Evolutionary conservation across 805 yeast species (phyloP).

Genomic region (Yarrowia osloensis): DNA sequence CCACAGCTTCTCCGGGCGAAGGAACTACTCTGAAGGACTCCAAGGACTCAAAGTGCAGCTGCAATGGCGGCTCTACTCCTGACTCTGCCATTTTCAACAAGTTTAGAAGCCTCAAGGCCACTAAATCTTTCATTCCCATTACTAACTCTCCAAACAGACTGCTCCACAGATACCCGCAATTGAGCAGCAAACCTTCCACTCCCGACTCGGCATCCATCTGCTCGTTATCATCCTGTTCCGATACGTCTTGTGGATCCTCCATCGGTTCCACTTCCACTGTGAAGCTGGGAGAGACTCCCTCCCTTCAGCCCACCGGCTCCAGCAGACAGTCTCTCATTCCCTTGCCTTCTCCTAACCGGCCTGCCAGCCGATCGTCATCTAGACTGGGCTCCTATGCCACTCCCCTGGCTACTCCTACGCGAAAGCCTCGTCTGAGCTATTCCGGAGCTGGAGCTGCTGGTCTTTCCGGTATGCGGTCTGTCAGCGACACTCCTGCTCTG

Average conservation of each 20-base stretch:
- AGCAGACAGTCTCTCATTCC: constrained; percentile 11
- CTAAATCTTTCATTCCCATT: constrained; percentile 19
- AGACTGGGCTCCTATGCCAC: constrained; percentile 8
- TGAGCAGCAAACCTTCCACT: constrained; percentile 9
- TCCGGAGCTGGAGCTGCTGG: background rate
- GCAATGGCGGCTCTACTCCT: background rate
- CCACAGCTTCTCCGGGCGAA: background rate
- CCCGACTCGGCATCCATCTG: background rate
- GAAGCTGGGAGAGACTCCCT: constrained; percentile 7
- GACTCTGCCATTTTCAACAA: background rate
- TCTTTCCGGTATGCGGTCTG: constrained; percentile 6
- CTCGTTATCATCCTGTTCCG: background rate
- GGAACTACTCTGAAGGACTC: background rate
- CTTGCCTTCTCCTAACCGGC: constrained; percentile 1
- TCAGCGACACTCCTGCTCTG: constrained; percentile 9
- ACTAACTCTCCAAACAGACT: constrained; percentile 29
- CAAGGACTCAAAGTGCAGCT: constrained; percentile 1
- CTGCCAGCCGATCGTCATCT: constrained; percentile 1
- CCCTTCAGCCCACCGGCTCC: background rate
- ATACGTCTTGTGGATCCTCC: constrained; percentile 7
- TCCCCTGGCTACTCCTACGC: constrained; percentile 20
- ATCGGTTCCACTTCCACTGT: constrained; percentile 10
- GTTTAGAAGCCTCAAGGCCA: constrained; percentile 1
- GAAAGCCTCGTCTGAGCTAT: constrained; percentile 19
- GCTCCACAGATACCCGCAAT: constrained; percentile 17